Percentiles rank a stretch among this genome's conserved stretches.
These are phyloP conservation scores for Choiromyces venosus DNA, from an alignment of 495 filamentous ascomycete genomes.

Conservation along the genomic window DNA sequence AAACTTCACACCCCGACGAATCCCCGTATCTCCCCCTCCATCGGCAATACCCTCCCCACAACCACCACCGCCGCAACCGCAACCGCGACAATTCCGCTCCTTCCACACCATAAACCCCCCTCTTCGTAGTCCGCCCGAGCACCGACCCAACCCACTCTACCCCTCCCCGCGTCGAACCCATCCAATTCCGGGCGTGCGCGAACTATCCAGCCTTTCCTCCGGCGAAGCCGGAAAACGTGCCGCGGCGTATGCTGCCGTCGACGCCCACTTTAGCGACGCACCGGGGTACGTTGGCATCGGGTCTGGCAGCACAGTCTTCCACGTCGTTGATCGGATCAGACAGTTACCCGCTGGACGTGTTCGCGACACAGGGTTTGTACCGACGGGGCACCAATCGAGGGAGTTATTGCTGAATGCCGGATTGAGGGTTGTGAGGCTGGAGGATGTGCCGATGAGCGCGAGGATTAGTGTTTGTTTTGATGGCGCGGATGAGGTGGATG, in stretches of 20 bases:
- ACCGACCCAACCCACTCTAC: not conserved
- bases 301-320: conserved; percentile 81
- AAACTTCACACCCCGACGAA: not conserved
- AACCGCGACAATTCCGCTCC: not conserved
- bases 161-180: not conserved
- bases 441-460: conserved; percentile 39
- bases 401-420: conserved; percentile 70
- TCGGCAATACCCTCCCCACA: not conserved
- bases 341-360: conserved; percentile 55
- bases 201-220: not conserved
- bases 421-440: conserved; percentile 67
- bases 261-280: conserved; percentile 65
- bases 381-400: conserved; percentile 81
- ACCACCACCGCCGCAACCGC: not conserved
- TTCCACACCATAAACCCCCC: not conserved
- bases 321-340: conserved; percentile 87
- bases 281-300: conserved; percentile 82
- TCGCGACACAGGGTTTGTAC: conserved; percentile 65
- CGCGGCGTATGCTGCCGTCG: conserved; percentile 71
- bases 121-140: not conserved
- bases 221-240: conserved; percentile 74
- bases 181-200: not conserved
- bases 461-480: conserved; percentile 78
- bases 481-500: conserved; percentile 92
- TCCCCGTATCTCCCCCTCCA: too few species aligned